Conservation (phyloP, 2,329 filamentous ascomycete species). For the Beauveria asiatica region DNA sequence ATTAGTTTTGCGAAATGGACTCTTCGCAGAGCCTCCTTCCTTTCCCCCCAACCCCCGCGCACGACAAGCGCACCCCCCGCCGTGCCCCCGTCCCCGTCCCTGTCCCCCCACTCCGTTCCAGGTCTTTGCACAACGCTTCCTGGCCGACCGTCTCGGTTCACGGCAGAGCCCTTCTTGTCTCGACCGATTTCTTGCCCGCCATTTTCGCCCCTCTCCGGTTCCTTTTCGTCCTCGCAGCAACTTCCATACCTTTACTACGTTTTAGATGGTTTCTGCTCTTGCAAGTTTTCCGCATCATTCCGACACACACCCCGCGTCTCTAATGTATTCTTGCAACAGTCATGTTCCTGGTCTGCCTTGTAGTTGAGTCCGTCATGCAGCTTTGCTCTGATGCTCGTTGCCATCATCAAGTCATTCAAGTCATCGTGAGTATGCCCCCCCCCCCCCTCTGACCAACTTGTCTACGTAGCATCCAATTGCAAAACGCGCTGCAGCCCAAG, state of each 20-base stretch:
- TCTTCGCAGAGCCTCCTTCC: no score
- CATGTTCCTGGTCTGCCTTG: neutral
- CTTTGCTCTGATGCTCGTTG: neutral
- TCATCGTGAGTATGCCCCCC: neutral
- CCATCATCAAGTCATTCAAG: constrained; percentile 4
- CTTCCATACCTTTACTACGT: neutral
- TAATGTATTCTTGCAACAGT: neutral
- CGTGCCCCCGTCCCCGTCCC: neutral
- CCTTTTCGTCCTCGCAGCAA: constrained; percentile 2
- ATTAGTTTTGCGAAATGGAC: no score
- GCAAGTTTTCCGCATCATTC: neutral
- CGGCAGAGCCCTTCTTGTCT: neutral
- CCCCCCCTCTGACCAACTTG: neutral
- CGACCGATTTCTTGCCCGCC: neutral
- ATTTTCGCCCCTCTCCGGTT: neutral
- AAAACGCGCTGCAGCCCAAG: neutral
- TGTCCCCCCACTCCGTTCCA: neutral
- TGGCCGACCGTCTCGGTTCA: constrained; percentile 3
- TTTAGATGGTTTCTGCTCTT: neutral
- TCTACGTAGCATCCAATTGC: neutral
- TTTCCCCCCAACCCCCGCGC: neutral
- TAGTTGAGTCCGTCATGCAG: neutral
- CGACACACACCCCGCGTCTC: neutral
- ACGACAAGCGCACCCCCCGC: neutral
- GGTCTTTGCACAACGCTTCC: neutral